These are phyloP conservation scores for Elongisporangium prolatum DNA, from an alignment of 352 stramenopile species.

Conservation along the genomic window DNA sequence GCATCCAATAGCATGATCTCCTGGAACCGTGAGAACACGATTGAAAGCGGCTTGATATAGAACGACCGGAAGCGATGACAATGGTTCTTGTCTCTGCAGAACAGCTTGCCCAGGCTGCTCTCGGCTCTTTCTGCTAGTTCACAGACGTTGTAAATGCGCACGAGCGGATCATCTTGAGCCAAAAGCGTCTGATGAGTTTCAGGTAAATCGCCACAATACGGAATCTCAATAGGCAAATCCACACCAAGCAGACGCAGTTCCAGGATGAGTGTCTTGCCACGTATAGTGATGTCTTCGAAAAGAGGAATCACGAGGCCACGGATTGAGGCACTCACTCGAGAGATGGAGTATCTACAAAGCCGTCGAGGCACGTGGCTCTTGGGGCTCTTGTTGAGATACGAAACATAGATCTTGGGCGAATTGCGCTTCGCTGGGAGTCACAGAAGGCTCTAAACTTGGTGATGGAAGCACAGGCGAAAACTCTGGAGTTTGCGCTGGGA, in stretches of 20 bases:
- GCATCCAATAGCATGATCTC: constrained; percentile 52
- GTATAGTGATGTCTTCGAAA: constrained; percentile 38
- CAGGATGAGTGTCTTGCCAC: constrained; percentile 55
- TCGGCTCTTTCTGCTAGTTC: constrained; percentile 14
- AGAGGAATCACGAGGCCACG: constrained; percentile 58
- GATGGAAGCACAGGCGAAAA: no score
- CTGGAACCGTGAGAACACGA: constrained; percentile 43
- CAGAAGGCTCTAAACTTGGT: no score
- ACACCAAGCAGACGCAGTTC: constrained; percentile 36
- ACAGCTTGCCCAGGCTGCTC: constrained; percentile 12
- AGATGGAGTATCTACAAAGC: no score
- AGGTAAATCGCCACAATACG: constrained; percentile 56
- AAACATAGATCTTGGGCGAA: constrained; percentile 21
- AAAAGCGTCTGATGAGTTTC: constrained; percentile 18
- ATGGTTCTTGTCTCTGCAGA: constrained; percentile 31
- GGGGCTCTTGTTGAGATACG: constrained; percentile 13
- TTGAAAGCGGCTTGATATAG: constrained; percentile 23
- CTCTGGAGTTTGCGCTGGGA: no score
- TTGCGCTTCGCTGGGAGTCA: no score
- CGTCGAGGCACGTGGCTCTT: constrained; percentile 15
- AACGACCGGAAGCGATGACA: constrained; percentile 36
- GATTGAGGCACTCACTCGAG: no score
- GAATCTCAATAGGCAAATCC: constrained; percentile 43
- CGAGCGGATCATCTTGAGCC: constrained; percentile 9
- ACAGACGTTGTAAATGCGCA: constrained; percentile 51